Evolutionary conservation across 2,329 filamentous ascomycete genomes (phyloP).

Genomic region (Onygenales sp.): DNA sequence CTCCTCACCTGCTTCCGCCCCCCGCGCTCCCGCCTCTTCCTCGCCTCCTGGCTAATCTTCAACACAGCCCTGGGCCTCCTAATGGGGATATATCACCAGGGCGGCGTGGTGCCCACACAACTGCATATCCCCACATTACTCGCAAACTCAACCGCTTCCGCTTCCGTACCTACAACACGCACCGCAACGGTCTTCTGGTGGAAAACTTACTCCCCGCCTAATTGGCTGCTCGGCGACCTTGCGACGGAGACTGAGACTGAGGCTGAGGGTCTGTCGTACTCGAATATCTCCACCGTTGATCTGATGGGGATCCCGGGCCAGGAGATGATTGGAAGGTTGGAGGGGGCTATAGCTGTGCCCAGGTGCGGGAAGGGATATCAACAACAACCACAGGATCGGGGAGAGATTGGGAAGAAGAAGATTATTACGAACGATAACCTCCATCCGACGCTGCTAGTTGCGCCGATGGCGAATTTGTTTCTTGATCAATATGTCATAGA

Average conservation of each 20-base stretch:
- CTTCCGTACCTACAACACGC: conserved; percentile 4
- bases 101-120: conserved; percentile 42
- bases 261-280: conserved; percentile 1
- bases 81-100: conserved; percentile 47
- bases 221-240: conserved; percentile 38
- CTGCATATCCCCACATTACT: conserved; percentile 34
- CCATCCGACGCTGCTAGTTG: conserved; percentile 32
- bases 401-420: too few relatives aligned
- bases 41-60: conserved; percentile 39
- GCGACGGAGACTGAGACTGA: conserved; percentile 1
- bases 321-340: conserved; percentile 31
- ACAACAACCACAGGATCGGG: neutral
- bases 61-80: conserved; percentile 39
- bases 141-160: conserved; percentile 17
- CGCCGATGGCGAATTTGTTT: conserved; percentile 35
- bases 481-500: conserved; percentile 27
- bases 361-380: neutral
- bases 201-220: conserved; percentile 46
- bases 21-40: conserved; percentile 31
- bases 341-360: conserved; percentile 13
- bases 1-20: conserved; percentile 39
- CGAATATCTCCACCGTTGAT: conserved; percentile 33
- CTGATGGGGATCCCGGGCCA: conserved; percentile 39
- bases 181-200: conserved; percentile 41
- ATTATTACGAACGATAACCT: conserved; percentile 6